These are phyloP conservation scores for Cercospora sesami DNA, from an alignment of 2,329 filamentous ascomycete genomes.

Conservation along the genomic window DNA sequence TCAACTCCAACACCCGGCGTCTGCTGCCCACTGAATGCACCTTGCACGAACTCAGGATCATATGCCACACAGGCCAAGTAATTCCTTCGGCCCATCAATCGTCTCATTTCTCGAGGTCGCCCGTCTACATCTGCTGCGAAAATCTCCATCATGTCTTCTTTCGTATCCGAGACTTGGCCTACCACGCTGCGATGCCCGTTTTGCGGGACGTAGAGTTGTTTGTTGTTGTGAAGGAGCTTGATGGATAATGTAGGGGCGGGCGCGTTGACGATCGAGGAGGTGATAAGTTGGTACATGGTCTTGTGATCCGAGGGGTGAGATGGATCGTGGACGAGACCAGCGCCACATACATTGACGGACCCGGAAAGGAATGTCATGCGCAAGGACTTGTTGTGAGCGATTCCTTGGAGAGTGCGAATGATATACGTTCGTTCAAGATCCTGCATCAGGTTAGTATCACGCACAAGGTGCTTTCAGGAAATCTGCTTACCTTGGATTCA, in stretches of 20 bases:
- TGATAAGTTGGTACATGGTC: slow-evolving; percentile 98
- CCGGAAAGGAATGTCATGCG: slow-evolving; percentile 97
- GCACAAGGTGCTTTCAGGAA: slow-evolving; percentile 13
- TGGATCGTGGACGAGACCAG: slow-evolving; percentile 91
- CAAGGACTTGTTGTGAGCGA: slow-evolving; percentile 90
- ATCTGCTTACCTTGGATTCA: slow-evolving; percentile 70
- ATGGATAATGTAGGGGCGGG: slow-evolving; percentile 83
- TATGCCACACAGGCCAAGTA: slow-evolving; percentile 93
- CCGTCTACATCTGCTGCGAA: slow-evolving; percentile 93
- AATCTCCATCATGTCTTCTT: slow-evolving; percentile 99
- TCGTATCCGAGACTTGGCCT: slow-evolving; percentile 75
- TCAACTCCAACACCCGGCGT: slow-evolving; percentile 20
- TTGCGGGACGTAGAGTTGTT: slow-evolving; percentile 82
- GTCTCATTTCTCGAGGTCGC: slow-evolving; percentile 76
- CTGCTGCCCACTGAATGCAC: slow-evolving; percentile 29
- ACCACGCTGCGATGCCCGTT: slow-evolving; percentile 71
- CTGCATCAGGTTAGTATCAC: slow-evolving; percentile 40
- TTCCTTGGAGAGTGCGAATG: slow-evolving; percentile 91
- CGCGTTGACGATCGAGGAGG: slow-evolving; percentile 86
- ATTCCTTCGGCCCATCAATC: slow-evolving; percentile 89
- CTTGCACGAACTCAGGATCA: slow-evolving; percentile 74
- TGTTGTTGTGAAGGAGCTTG: slow-evolving; percentile 93
- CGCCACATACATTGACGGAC: slow-evolving; percentile 85
- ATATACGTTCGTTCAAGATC: slow-evolving; percentile 95
- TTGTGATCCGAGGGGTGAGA: slow-evolving; percentile 90